Conservation (phyloP, 2,329 filamentous ascomycete genomes). For the Cylindrodendrum hubeiense region DNA sequence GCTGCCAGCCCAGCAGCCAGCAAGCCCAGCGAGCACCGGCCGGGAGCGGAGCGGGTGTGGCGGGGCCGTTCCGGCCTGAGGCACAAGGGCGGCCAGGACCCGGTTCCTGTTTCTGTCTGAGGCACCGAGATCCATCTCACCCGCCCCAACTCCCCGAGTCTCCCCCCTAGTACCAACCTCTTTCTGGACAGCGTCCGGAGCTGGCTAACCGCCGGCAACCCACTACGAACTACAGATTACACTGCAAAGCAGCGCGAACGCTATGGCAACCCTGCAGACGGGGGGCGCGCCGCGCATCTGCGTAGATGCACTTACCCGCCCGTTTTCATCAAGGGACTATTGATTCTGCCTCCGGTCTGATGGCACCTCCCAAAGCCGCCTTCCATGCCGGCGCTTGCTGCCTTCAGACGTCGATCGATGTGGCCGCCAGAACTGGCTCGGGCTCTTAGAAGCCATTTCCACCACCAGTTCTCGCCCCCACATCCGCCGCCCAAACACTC, state of each 20-base stretch:
- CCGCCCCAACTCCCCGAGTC: background rate
- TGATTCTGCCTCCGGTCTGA: conserved; percentile 12
- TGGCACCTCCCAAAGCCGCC: conserved; percentile 4
- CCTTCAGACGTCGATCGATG: background rate
- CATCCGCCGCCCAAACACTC: conserved; percentile 3
- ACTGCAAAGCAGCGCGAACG: background rate
- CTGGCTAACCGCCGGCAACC: background rate
- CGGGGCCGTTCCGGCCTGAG: conserved; percentile 22
- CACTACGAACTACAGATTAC: background rate
- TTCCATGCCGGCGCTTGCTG: conserved; percentile 15
- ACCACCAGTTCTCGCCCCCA: conserved; percentile 15
- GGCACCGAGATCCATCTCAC: conserved; percentile 9
- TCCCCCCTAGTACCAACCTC: background rate
- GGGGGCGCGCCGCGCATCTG: conserved; percentile 13
- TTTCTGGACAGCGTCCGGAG: background rate
- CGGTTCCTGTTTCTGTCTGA: conserved; percentile 14
- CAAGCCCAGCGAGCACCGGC: conserved; percentile 12
- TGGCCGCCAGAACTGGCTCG: conserved; percentile 23
- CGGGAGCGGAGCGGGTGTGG: conserved; percentile 16
- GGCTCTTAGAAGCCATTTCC: conserved; percentile 3
- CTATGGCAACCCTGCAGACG: conserved; percentile 1
- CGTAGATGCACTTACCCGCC: conserved; percentile 22
- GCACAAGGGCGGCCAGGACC: conserved; percentile 6
- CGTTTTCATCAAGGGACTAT: conserved; percentile 19
- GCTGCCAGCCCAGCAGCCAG: conserved; percentile 1